phyloP scores from a whole-genome alignment of 768 basidiomycete genomes.

The Serpula lacrymans region DNA sequence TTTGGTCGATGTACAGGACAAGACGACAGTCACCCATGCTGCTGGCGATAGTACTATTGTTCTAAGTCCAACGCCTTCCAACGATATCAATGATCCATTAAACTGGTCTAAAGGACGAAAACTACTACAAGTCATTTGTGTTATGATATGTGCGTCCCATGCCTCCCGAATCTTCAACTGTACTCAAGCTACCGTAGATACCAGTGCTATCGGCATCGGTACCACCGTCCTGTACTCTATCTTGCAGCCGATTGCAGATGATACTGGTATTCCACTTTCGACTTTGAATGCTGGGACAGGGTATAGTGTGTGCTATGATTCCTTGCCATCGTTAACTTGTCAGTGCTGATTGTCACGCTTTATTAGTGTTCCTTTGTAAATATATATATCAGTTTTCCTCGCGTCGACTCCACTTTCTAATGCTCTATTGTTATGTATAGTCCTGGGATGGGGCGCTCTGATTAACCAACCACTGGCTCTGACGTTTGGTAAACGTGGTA shows the following conservation, averaged over 20 bases:
- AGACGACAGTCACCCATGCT: slow-evolving; percentile 10
- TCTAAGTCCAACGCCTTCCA: slow-evolving; percentile 22
- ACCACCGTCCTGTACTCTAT: slow-evolving; percentile 15
- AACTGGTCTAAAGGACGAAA: slow-evolving; percentile 18
- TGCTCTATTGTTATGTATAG: slow-evolving; percentile 2
- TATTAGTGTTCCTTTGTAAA: slow-evolving; percentile 15
- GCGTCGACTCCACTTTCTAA: background rate
- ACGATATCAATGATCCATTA: slow-evolving; percentile 18
- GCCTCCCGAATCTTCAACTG: background rate
- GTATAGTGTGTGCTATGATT: slow-evolving; percentile 9
- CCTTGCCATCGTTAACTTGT: background rate
- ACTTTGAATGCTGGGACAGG: slow-evolving; percentile 17
- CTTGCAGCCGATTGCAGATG: slow-evolving; percentile 14
- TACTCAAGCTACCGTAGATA: slow-evolving; percentile 9
- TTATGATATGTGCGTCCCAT: slow-evolving; percentile 15
- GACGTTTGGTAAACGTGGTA: slow-evolving; percentile 16
- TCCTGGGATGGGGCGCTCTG: slow-evolving; percentile 15
- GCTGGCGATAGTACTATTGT: slow-evolving; percentile 14
- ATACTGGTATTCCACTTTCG: slow-evolving; percentile 17
- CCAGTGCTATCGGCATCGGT: slow-evolving; percentile 14
- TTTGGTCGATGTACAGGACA: slow-evolving; percentile 19
- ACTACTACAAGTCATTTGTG: slow-evolving; percentile 9
- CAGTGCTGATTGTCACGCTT: background rate
- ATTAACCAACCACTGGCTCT: slow-evolving; percentile 18
- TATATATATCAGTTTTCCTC: background rate